These are phyloP conservation scores for Selaginella moellendorffii DNA, from an alignment of 75 land plant genomes.

Conservation along the genomic window DNA sequence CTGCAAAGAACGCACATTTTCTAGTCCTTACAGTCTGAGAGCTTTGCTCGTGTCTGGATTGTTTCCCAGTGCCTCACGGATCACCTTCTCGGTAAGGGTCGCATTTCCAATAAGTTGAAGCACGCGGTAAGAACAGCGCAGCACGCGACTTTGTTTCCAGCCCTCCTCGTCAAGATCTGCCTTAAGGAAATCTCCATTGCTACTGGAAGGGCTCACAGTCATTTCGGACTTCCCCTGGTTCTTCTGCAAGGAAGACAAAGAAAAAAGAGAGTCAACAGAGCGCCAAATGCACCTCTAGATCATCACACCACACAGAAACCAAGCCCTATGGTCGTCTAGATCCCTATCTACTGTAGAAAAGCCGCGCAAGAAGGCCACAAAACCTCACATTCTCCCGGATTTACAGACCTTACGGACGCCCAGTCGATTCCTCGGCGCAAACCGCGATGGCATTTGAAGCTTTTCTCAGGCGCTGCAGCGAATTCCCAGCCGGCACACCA, in stretches of 20 bases:
- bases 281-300: too few relatives aligned
- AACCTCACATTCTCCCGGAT: too few relatives aligned
- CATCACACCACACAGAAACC: not conserved
- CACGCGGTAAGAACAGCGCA: not conserved
- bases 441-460: not conserved
- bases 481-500: not conserved
- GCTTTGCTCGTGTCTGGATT: conserved; percentile 81
- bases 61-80: conserved; percentile 45
- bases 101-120: conserved; percentile 10
- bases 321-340: too few relatives aligned
- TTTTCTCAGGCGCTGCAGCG: not conserved
- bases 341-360: too few relatives aligned
- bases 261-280: not conserved
- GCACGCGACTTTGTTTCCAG: not conserved
- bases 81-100: conserved; percentile 29
- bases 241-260: not conserved
- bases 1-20: not conserved
- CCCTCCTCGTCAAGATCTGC: not conserved
- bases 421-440: not conserved
- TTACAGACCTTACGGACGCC: not conserved
- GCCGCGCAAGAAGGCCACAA: too few relatives aligned
- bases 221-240: not conserved
- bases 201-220: not conserved
- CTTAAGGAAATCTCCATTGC: not conserved
- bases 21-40: conserved; percentile 45